phyloP scores from a whole-genome alignment of 495 filamentous ascomycete genomes.

The Cenococcum geophilum region DNA sequence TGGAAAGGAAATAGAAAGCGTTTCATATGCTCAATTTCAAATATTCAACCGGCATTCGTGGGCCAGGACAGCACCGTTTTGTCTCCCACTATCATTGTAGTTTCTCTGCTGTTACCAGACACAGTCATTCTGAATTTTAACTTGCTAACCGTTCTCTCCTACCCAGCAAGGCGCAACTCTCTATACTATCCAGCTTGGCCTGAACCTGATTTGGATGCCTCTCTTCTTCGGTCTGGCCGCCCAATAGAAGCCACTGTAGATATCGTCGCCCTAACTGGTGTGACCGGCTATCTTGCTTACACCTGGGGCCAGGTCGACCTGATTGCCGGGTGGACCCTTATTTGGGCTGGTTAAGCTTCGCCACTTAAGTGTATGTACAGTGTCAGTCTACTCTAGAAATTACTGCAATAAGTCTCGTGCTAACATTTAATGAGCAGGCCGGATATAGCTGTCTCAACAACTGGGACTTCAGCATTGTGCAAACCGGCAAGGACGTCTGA shows the following conservation, averaged over 20 bases:
- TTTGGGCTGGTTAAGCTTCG: conserved; percentile 74
- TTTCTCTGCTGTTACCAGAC: not conserved
- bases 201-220: conserved; percentile 91
- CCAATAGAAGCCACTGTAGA: conserved; percentile 70
- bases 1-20: too few species aligned
- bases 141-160: not conserved
- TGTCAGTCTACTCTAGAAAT: not conserved
- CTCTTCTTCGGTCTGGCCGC: conserved; percentile 73
- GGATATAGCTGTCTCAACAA: conserved; percentile 69
- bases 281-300: conserved; percentile 63
- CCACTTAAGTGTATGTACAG: conserved; percentile 52
- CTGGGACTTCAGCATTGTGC: conserved; percentile 55
- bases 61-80: too few species aligned
- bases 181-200: conserved; percentile 74
- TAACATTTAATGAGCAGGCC: conserved; percentile 33
- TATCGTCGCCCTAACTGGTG: conserved; percentile 62
- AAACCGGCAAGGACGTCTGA: conserved; percentile 6
- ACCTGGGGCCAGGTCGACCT: conserved; percentile 68
- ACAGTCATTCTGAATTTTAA: conserved; percentile 3
- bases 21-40: too few species aligned
- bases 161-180: conserved; percentile 58
- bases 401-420: not conserved
- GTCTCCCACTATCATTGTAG: too few species aligned
- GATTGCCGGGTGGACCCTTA: conserved; percentile 74
- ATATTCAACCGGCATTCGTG: too few species aligned